Percentiles rank a stretch among this genome's conserved stretches.
phyloP scores from a whole-genome alignment of 257 asterid species.

The Ligustrum vulgare region DNA sequence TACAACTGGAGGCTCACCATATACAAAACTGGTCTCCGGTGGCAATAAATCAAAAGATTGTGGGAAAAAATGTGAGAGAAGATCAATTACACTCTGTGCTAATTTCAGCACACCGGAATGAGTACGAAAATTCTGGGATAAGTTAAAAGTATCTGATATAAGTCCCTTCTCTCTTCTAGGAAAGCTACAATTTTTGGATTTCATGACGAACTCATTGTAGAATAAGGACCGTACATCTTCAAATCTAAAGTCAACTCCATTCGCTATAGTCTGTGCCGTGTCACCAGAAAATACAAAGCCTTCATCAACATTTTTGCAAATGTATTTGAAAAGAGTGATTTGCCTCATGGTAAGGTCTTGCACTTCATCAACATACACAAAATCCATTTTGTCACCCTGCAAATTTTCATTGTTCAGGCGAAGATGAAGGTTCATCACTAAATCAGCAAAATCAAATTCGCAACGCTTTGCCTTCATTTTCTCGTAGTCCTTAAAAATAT shows the following conservation, averaged over 20 bases:
- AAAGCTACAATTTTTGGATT: constrained; percentile 18
- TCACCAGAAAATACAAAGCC: constrained; percentile 71
- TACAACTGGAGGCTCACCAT: constrained; percentile 65
- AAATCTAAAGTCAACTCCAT: constrained; percentile 66
- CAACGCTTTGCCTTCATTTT: constrained; percentile 50
- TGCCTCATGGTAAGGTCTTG: constrained; percentile 70
- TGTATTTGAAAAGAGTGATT: constrained; percentile 50
- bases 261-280: constrained; percentile 70
- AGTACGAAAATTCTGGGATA: constrained; percentile 66
- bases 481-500: constrained; percentile 58
- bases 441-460: constrained; percentile 69
- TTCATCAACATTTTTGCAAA: constrained; percentile 58
- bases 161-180: constrained; percentile 45
- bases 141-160: constrained; percentile 40
- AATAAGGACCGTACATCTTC: constrained; percentile 64
- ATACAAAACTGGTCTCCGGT: constrained; percentile 60
- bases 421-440: constrained; percentile 54
- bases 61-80: constrained; percentile 52
- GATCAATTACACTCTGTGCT: constrained; percentile 63
- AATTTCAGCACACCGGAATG: constrained; percentile 65
- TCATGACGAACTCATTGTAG: constrained; percentile 50
- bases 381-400: constrained; percentile 63
- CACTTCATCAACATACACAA: constrained; percentile 72
- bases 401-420: constrained; percentile 38
- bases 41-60: constrained; percentile 50